Conservation (phyloP, 805 yeast genomes). For the Saccharomycopsis schoenii region DNA sequence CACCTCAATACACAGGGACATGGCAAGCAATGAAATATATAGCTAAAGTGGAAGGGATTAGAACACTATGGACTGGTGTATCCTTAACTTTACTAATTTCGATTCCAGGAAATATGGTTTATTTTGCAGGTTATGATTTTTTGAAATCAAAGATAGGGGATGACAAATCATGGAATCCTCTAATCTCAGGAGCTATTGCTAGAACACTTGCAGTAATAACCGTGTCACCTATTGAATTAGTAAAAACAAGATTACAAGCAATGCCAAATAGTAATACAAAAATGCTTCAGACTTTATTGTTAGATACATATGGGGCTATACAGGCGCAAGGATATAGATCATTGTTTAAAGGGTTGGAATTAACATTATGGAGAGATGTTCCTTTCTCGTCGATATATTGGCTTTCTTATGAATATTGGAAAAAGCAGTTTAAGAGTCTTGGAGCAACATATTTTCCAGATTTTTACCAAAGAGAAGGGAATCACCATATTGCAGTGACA, state of each 20-base stretch:
- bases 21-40: conserved; percentile 64
- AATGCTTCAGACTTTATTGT: conserved; percentile 32
- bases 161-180: conserved; percentile 44
- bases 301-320: conserved; percentile 45
- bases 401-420: conserved; percentile 66
- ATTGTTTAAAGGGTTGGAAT: conserved; percentile 73
- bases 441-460: conserved; percentile 8
- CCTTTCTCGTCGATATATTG: conserved; percentile 95
- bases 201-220: conserved; percentile 74
- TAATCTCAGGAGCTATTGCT: conserved; percentile 79
- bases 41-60: conserved; percentile 59
- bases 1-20: conserved; percentile 46
- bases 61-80: conserved; percentile 83
- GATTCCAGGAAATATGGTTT: conserved; percentile 85
- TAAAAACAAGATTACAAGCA: conserved; percentile 87
- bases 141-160: conserved; percentile 32
- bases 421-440: conserved; percentile 22
- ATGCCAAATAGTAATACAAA: conserved; percentile 39
- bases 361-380: conserved; percentile 94
- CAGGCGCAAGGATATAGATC: conserved; percentile 47
- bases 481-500: conserved; percentile 41
- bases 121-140: conserved; percentile 88
- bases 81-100: conserved; percentile 80
- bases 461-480: conserved; percentile 8
- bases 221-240: conserved; percentile 78